Evolutionary conservation across 2,329 filamentous ascomycete species (phyloP).

Genomic region (Colletotrichum lini): DNA sequence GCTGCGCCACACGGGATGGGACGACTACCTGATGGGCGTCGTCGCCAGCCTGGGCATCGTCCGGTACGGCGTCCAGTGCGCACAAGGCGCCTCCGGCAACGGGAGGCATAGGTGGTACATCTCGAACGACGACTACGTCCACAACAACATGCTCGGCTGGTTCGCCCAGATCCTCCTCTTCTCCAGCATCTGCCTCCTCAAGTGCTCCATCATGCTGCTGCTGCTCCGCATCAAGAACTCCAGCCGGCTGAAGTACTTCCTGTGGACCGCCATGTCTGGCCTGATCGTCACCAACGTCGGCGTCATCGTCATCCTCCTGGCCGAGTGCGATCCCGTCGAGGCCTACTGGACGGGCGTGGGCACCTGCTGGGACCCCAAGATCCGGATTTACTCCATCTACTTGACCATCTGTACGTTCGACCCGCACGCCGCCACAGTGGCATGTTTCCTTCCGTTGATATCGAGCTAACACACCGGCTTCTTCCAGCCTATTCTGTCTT

Average conservation of each 20-base stretch:
- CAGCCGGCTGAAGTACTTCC: conserved; percentile 47
- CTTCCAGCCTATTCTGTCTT: conserved; percentile 46
- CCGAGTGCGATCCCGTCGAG: conserved; percentile 50
- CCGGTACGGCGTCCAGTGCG: conserved; percentile 52
- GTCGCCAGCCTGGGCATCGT: conserved; percentile 49
- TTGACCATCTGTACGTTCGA: conserved; percentile 48
- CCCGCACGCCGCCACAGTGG: too few relatives aligned
- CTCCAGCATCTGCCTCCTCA: conserved; percentile 55
- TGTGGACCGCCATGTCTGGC: conserved; percentile 52
- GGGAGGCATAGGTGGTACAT: conserved; percentile 56
- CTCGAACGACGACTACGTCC: conserved; percentile 49
- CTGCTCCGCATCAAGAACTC: conserved; percentile 58
- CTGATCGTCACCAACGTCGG: conserved; percentile 51
- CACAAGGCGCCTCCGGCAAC: conserved; percentile 53
- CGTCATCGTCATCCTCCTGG: conserved; percentile 51
- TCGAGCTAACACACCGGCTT: not conserved
- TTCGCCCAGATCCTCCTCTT: conserved; percentile 58
- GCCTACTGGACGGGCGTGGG: conserved; percentile 51
- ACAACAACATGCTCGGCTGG: conserved; percentile 57
- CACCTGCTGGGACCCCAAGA: conserved; percentile 50
- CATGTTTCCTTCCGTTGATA: too few relatives aligned
- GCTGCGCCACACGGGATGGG: conserved; percentile 52
- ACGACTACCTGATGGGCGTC: conserved; percentile 55
- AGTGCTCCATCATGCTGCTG: conserved; percentile 58
- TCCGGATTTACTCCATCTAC: conserved; percentile 53